phyloP scores from a whole-genome alignment of 2,329 filamentous ascomycete genomes.

The Neonectria sp. region DNA sequence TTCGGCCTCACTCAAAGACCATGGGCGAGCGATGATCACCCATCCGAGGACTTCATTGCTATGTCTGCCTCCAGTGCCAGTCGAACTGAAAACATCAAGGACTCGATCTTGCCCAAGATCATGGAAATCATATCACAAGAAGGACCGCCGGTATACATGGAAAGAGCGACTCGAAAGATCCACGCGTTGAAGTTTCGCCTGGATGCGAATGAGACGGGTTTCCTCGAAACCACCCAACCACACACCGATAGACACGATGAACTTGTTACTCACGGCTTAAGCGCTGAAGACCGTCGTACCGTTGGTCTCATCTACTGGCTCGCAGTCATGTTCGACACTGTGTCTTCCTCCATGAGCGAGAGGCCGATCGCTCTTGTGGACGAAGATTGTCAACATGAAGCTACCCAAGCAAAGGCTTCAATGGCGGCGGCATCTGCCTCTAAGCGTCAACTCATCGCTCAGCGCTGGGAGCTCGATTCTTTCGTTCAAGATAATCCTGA shows the following conservation, averaged over 20 bases:
- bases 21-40: conserved; percentile 20
- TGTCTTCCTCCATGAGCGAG: conserved; percentile 67
- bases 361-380: conserved; percentile 52
- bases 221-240: conserved; percentile 3
- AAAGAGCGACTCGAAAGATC: conserved; percentile 44
- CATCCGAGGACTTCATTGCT: not conserved
- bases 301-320: conserved; percentile 71
- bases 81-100: conserved; percentile 3
- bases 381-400: conserved; percentile 55
- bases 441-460: not conserved
- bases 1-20: conserved; percentile 56
- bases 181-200: conserved; percentile 42
- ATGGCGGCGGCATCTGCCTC: not conserved
- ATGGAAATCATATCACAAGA: conserved; percentile 41
- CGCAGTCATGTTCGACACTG: conserved; percentile 71
- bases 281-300: conserved; percentile 55
- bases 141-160: conserved; percentile 41
- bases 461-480: conserved; percentile 36
- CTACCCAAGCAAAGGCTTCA: conserved; percentile 6
- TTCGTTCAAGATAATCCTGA: conserved; percentile 45
- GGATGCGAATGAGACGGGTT: conserved; percentile 39
- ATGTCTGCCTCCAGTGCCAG: not conserved
- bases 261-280: not conserved
- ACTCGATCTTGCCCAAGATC: conserved; percentile 22
- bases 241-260: conserved; percentile 16